Percentiles rank a stretch among this genome's conserved stretches.
phyloP scores from a whole-genome alignment of 73 alveolate species.

The Diophrys sp. region DNA sequence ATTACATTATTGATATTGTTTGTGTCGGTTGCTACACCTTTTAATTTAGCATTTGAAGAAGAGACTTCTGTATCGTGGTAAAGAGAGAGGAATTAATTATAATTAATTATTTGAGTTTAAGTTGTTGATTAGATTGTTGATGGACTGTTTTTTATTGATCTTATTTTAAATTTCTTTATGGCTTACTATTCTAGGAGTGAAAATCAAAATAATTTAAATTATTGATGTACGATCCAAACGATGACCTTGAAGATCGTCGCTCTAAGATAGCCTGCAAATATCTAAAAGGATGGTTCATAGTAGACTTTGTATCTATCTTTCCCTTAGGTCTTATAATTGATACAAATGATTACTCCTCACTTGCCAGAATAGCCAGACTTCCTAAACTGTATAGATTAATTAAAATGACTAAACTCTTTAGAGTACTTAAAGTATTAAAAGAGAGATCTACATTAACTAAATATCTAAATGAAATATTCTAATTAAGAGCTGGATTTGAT shows the following conservation, averaged over 20 bases:
- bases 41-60: constrained; percentile 21
- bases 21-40: constrained; percentile 7
- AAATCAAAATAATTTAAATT: no score
- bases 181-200: no score
- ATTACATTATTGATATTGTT: constrained; percentile 2
- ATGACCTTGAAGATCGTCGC: neutral
- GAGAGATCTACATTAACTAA: constrained; percentile 42
- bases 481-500: constrained; percentile 65
- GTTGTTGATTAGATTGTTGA: neutral
- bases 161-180: constrained; percentile 14
- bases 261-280: constrained; percentile 52
- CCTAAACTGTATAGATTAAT: constrained; percentile 84
- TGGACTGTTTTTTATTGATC: constrained; percentile 8
- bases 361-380: constrained; percentile 80
- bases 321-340: constrained; percentile 67
- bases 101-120: no score
- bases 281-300: constrained; percentile 72
- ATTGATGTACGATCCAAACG: constrained; percentile 11
- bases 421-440: constrained; percentile 68
- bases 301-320: constrained; percentile 68
- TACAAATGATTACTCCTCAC: constrained; percentile 53
- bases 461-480: constrained; percentile 27
- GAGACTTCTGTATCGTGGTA: constrained; percentile 11
- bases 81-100: no score
- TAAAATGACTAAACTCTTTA: constrained; percentile 56